Base-by-base conservation (phyloP, 768 basidiomycete species). In the Gloeophyllum trabeum region DNA sequence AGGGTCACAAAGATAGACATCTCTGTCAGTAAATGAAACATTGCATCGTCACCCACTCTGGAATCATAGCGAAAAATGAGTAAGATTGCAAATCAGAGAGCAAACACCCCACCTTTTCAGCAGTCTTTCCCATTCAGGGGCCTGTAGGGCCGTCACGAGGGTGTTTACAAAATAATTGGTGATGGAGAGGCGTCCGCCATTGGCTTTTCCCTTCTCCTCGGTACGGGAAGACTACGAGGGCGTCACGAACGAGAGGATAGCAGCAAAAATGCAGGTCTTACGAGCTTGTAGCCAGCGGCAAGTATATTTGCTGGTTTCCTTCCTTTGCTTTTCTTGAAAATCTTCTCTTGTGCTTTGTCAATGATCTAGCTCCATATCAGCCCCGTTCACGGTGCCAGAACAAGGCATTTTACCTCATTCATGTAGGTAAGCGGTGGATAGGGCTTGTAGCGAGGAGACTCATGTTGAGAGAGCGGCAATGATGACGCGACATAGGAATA, bases 11-110 rank as follows among this genome's bases (percentile, higher is more conserved):
- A 97, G 14, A 93, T 47, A 6, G 77, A 82, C 0, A 81, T 79
- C 43, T 81, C 71, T 2, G 79, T 68, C 14, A 98, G 71, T 6
- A 98, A 65, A 55, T 91, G 80, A 24, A 84, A 56, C 71, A 94
- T 81, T 1, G 74, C 71, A 49, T 77, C 76, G 30, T 76, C 76
- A 0, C 92, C 91, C 5, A 89, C 72, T 48, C 92, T 93, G 48
- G 6, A 12, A 19, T 10, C 14, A 35, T 30, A 14, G 0, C 51
- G 28, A 43, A n/a, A 10, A 32, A 39, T 19, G 26, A 32, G 38
- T 39, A 40, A 35, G n/a, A 20, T 26, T 6, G 2, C 10, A 37
- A 24, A 26, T 39, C 39, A 35, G n/a, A 20, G 26, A 6, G 2
- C 10, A 37, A 24, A 26, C 16, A 5, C 51, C 64, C 39, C 40